phyloP scores from a whole-genome alignment of 1,284 basidiomycete species.

The Microstroma glucosiphilum region DNA sequence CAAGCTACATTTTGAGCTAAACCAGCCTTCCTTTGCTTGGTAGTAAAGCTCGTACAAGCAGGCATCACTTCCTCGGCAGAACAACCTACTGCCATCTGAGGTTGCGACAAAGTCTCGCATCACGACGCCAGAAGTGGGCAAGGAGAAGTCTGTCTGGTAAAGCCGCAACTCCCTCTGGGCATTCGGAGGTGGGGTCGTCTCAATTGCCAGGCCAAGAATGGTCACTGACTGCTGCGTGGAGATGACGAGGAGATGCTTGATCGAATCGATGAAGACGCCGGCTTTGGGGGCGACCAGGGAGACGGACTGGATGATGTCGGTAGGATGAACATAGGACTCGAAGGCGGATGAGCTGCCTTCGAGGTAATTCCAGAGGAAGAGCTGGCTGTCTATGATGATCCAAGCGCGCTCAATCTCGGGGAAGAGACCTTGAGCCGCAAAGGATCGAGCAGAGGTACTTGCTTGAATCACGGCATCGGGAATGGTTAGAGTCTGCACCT shows the following conservation, averaged over 20 bases:
- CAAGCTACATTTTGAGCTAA: conserved; percentile 68
- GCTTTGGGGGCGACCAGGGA: conserved; percentile 48
- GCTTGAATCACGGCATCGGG: conserved; percentile 22
- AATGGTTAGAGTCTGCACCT: conserved; percentile 11
- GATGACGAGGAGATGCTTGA: conserved; percentile 80
- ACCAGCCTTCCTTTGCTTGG: conserved; percentile 85
- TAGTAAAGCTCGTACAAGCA: conserved; percentile 90
- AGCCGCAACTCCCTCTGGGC: conserved; percentile 68
- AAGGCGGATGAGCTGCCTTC: conserved; percentile 79
- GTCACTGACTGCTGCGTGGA: conserved; percentile 77
- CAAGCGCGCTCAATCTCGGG: conserved; percentile 90
- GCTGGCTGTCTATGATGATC: conserved; percentile 88
- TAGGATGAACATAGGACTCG: conserved; percentile 80
- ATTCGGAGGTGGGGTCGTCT: conserved; percentile 12
- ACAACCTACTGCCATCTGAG: conserved; percentile 69
- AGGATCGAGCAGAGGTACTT: conserved; percentile 13
- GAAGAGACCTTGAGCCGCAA: conserved; percentile 62
- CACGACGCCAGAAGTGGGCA: conserved; percentile 63
- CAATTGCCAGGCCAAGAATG: conserved; percentile 71
- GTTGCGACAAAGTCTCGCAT: conserved; percentile 79
- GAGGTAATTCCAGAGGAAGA: conserved; percentile 94
- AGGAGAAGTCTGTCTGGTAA: conserved; percentile 80
- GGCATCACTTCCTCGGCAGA: conserved; percentile 79
- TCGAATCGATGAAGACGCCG: conserved; percentile 84
- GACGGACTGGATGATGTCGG: conserved; percentile 74